phyloP scores from a whole-genome alignment of 1,284 basidiomycete species.

The Heimioporus retisporus region DNA sequence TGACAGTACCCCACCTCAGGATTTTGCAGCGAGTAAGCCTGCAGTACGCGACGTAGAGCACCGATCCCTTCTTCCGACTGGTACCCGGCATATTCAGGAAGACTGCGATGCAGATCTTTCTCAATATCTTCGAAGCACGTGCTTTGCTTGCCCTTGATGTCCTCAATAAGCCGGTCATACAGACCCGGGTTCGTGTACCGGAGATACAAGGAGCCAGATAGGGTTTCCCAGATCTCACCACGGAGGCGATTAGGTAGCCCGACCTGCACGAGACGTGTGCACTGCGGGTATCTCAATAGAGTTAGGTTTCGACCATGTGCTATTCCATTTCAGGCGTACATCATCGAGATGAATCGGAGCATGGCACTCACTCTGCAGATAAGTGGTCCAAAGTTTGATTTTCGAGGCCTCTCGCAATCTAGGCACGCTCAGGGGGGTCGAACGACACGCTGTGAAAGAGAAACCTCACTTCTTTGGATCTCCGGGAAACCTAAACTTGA shows the following conservation, averaged over 20 bases:
- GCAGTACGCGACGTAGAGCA: slow-evolving; percentile 90
- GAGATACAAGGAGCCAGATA: slow-evolving; percentile 94
- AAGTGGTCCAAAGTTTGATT: slow-evolving; percentile 96
- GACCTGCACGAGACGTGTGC: slow-evolving; percentile 96
- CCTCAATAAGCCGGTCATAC: slow-evolving; percentile 85
- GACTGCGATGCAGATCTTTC: slow-evolving; percentile 96
- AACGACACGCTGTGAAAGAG: slow-evolving; percentile 7
- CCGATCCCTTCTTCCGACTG: slow-evolving; percentile 89
- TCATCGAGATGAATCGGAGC: not conserved
- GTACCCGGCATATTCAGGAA: slow-evolving; percentile 96
- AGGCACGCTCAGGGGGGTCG: slow-evolving; percentile 23
- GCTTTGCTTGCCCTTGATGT: slow-evolving; percentile 84
- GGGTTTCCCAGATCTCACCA: slow-evolving; percentile 99
- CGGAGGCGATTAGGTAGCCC: slow-evolving; percentile 96
- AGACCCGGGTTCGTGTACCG: slow-evolving; percentile 91
- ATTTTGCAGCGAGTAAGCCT: slow-evolving; percentile 98
- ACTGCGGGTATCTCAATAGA: slow-evolving; percentile 96
- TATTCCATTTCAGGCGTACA: slow-evolving; percentile 38
- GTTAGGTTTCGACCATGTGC: slow-evolving; percentile 92
- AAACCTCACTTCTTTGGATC: slow-evolving; percentile 88
- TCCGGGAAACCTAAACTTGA: slow-evolving; percentile 93
- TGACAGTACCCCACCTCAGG: slow-evolving; percentile 94
- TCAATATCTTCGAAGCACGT: slow-evolving; percentile 99
- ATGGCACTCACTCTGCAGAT: slow-evolving; percentile 74
- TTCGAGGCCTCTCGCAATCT: slow-evolving; percentile 97